Evolutionary conservation across 2,329 filamentous ascomycete species (phyloP).

Genomic region (Geosmithia flava): DNA sequence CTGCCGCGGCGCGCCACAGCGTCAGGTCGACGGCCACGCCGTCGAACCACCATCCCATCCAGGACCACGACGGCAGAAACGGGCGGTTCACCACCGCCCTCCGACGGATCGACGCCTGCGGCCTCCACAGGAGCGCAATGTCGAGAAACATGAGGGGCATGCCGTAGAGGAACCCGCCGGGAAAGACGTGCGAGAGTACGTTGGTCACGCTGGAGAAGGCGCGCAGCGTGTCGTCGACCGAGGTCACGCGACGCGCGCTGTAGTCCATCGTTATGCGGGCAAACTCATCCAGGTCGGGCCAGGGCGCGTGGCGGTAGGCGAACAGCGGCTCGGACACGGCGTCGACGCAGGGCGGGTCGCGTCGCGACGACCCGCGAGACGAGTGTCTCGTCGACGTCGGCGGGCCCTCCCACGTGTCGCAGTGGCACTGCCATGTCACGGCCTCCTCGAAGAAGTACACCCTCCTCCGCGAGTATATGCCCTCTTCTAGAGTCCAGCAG

Average conservation of each 20-base stretch:
- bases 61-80: slow-evolving; percentile 31
- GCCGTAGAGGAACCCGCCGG: slow-evolving; percentile 29
- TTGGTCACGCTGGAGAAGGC: slow-evolving; percentile 30
- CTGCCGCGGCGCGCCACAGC: slow-evolving; percentile 28
- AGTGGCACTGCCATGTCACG: slow-evolving; percentile 33
- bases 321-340: slow-evolving; percentile 14
- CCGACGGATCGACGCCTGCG: slow-evolving; percentile 27
- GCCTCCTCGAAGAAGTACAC: slow-evolving; percentile 30
- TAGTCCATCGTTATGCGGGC: slow-evolving; percentile 30
- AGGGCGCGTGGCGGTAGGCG: slow-evolving; percentile 25
- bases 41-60: slow-evolving; percentile 36
- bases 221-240: slow-evolving; percentile 27
- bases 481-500: slow-evolving; percentile 31
- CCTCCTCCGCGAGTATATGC: slow-evolving; percentile 26
- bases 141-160: slow-evolving; percentile 34
- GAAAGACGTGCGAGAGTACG: slow-evolving; percentile 25
- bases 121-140: slow-evolving; percentile 29
- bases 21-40: slow-evolving; percentile 26
- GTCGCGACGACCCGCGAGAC: slow-evolving; percentile 9
- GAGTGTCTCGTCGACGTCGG: slow-evolving; percentile 16
- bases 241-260: slow-evolving; percentile 22
- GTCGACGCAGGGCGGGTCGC: background rate
- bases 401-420: slow-evolving; percentile 26
- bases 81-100: slow-evolving; percentile 20
- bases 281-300: slow-evolving; percentile 33